These are phyloP conservation scores for Alternaria incomplexa DNA, from an alignment of 2,329 filamentous ascomycete genomes.

Conservation along the genomic window DNA sequence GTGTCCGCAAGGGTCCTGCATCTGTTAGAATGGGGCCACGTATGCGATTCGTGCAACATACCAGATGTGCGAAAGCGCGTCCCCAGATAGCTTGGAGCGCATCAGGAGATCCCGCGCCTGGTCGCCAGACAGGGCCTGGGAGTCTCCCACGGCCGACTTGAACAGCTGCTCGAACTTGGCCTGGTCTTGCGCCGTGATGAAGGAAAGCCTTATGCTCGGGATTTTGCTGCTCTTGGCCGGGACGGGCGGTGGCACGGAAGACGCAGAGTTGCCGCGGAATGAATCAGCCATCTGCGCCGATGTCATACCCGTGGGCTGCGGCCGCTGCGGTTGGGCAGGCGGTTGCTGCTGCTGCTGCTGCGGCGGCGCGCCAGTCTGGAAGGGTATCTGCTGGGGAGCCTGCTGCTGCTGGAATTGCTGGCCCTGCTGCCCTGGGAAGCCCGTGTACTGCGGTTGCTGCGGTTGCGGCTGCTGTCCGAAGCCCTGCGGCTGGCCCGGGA, in stretches of 20 bases:
- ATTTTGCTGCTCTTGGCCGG: slow-evolving; percentile 77
- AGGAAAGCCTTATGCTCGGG: slow-evolving; percentile 90
- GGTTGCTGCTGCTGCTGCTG: slow-evolving; percentile 67
- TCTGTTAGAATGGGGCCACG: slow-evolving; percentile 21
- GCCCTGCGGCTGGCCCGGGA: slow-evolving; percentile 53
- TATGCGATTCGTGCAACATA: slow-evolving; percentile 49
- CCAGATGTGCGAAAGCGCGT: slow-evolving; percentile 93
- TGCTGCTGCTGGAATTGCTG: slow-evolving; percentile 57
- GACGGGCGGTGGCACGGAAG: slow-evolving; percentile 62
- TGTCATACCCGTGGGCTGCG: slow-evolving; percentile 66
- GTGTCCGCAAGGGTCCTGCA: slow-evolving; percentile 88
- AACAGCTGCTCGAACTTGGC: slow-evolving; percentile 97
- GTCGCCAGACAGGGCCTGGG: slow-evolving; percentile 85
- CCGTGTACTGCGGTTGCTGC: slow-evolving; percentile 53
- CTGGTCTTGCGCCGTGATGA: slow-evolving; percentile 94
- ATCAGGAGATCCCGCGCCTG: slow-evolving; percentile 89
- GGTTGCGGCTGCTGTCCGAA: slow-evolving; percentile 56
- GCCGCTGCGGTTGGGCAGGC: slow-evolving; percentile 53
- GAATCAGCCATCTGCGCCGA: slow-evolving; percentile 70
- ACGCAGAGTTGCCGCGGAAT: slow-evolving; percentile 53
- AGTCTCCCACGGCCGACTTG: slow-evolving; percentile 88
- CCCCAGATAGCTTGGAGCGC: slow-evolving; percentile 85
- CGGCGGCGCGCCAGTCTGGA: slow-evolving; percentile 54
- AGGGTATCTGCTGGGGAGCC: slow-evolving; percentile 58
- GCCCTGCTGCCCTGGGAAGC: slow-evolving; percentile 53